phyloP scores from a whole-genome alignment of 108 stramenopile species.

The Pseudonitzschia delicatissima region DNA sequence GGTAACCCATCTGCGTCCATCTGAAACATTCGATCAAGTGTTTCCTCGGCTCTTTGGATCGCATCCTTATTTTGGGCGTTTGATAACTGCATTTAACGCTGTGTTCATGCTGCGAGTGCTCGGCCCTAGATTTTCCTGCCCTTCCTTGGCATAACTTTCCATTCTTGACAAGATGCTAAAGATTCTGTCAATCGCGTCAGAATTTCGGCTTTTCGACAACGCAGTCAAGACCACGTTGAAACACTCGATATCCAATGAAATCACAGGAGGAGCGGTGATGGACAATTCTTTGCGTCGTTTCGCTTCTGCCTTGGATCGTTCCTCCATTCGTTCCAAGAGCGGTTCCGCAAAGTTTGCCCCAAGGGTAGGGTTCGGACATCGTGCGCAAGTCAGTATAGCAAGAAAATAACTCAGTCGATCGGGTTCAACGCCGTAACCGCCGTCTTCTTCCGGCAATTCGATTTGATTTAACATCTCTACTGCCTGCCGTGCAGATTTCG shows the following conservation, averaged over 20 bases:
- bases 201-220: slow-evolving; percentile 44
- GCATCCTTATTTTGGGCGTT: slow-evolving; percentile 35
- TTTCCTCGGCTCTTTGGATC: slow-evolving; percentile 43
- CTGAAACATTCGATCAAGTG: slow-evolving; percentile 54
- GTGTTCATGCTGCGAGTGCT: slow-evolving; percentile 49
- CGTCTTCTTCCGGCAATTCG: slow-evolving; percentile 30
- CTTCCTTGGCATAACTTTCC: slow-evolving; percentile 43
- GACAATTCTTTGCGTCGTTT: slow-evolving; percentile 23
- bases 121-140: slow-evolving; percentile 22
- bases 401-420: slow-evolving; percentile 68
- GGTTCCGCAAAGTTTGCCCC: slow-evolving; percentile 33
- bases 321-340: slow-evolving; percentile 36
- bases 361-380: slow-evolving; percentile 28
- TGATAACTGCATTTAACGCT: slow-evolving; percentile 47
- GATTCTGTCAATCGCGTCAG: slow-evolving; percentile 38
- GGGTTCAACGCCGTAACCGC: slow-evolving; percentile 64
- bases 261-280: slow-evolving; percentile 31
- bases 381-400: slow-evolving; percentile 58
- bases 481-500: slow-evolving; percentile 26
- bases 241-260: slow-evolving; percentile 38
- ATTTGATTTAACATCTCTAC: slow-evolving; percentile 33
- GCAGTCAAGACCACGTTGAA: slow-evolving; percentile 53
- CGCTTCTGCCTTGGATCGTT: slow-evolving; percentile 20
- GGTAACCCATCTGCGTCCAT: slow-evolving; percentile 30
- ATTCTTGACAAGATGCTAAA: slow-evolving; percentile 54